Evolutionary conservation across 2,329 filamentous ascomycete species (phyloP), one percentile per base, ranked within the genome.

Genomic region (Septoria linicola): DNA sequence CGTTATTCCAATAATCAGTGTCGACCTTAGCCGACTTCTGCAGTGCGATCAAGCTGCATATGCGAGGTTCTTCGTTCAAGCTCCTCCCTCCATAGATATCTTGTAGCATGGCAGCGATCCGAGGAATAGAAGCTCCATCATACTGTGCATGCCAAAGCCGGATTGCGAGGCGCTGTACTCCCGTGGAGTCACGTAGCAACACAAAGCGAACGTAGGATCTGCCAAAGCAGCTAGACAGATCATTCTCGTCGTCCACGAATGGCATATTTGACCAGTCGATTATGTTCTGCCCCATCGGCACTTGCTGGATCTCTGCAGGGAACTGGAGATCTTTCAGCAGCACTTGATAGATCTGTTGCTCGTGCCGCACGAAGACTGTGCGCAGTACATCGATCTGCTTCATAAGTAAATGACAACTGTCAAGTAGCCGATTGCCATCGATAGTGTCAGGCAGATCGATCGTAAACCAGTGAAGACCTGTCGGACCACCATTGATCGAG

Each of bases 51-150:
- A 34, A 25, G 27, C 30, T 17, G 20, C 32, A 36, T 41, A 49
- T 11, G 14, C 20, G 41, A 23, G 48, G 32, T 23, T 37, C 30
- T 10, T 25, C 6, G 2, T 21, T 20, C 14, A 46, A 10, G 4
- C 8, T 6, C n/a, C 14, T 16, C 11, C 48, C 48, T n/a, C 37
- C n/a, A 51, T 69, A 68, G 4, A 80, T 72, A 0, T 75, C 72
- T 8, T 73, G 61, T 1, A 87, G 69, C 13, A 78, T 70, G 21
- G 80, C 72, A 1, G 87, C 69, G 0, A 87, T 83, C 79, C 47
- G 79, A 1, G 58, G 58, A 11, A 60, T 31, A 77, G 54, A 81
- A 76, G 59, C 76, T 80, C 32, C 72, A 70, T 70, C 67, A 39
- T 68, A 70, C 44, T 68, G 67, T 3, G 65, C 66, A 43, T 70